Base-by-base conservation (phyloP, 345 rosid genomes). In the Noccaea caerulescens region DNA sequence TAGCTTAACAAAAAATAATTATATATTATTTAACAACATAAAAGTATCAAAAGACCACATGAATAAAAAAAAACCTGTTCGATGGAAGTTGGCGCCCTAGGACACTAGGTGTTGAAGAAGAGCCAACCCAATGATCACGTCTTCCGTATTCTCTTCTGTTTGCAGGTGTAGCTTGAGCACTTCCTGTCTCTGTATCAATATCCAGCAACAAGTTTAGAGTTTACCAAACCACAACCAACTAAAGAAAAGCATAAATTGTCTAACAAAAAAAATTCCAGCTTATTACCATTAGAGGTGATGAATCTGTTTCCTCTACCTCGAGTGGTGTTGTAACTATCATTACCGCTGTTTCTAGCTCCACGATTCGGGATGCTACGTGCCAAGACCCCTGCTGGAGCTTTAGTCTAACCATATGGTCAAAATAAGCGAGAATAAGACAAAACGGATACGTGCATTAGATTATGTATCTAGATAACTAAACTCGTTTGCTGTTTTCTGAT, bases 111-210 rank as follows among this genome's bases (percentile, higher is more conserved):
- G 66, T 20, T 23, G 75, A 76, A 62, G 89, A 81, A 67, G 86
- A 69, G 59, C 83, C 75, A 51, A 80, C 77, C 36, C 75, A 68
- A 79, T 27, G 30, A 27, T 27, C 4, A 27, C 77, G 86, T 33
- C 84, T 54, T 71, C 89, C 96, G 72, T 89, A 89, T 72, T 91
- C 96, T 85, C 82, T 86, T 88, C 71, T 91, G 57, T 79, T 82
- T 6, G 82, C 50, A 47, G 88, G 72, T 79, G 83, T 83, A 72
- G 81, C 82, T 37, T 79, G 86, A 13, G 41, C 72, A 52, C 64
- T 42, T 9, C 86, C 81, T 13, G 85, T 69, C 33, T 85, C 99
- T 89, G 82, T 45, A 78, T 49, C 66, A 47, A 56, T 16, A 47
- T 65, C 16, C 7, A 30, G 1, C 0, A 12, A 58, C 41, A 68